Percentiles rank a stretch among this genome's conserved stretches.
Evolutionary conservation across 2,329 filamentous ascomycete species (phyloP).

Genomic region (Colletotrichum sp.): DNA sequence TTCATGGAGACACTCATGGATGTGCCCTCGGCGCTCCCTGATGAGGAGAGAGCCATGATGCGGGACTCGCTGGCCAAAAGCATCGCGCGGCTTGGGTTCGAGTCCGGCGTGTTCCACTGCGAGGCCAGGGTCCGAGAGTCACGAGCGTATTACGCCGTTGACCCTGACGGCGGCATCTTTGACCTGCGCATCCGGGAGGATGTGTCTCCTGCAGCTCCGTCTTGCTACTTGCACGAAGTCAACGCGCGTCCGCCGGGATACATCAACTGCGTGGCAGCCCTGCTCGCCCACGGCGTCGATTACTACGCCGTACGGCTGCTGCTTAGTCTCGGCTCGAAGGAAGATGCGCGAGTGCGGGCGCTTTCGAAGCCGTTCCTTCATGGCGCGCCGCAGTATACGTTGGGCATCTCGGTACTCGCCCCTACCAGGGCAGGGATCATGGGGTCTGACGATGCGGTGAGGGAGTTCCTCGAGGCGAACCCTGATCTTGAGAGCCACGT

Average conservation of each 20-base stretch:
- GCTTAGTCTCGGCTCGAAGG: constrained; percentile 16
- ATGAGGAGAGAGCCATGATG: neutral
- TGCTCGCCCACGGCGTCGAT: constrained; percentile 32
- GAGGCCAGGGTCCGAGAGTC: neutral
- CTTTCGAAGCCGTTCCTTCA: constrained; percentile 24
- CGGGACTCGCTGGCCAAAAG: neutral
- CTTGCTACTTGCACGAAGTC: constrained; percentile 30
- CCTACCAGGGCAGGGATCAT: constrained; percentile 11
- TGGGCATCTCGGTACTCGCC: constrained; percentile 22
- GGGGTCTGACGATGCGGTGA: constrained; percentile 11
- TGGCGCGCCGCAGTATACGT: constrained; percentile 16
- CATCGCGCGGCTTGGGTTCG: neutral
- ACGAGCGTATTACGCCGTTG: neutral
- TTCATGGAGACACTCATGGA: constrained; percentile 1
- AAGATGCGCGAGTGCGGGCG: constrained; percentile 17
- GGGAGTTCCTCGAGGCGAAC: neutral
- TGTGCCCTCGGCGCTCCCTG: neutral
- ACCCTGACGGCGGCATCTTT: constrained; percentile 14
- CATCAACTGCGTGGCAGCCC: constrained; percentile 22
- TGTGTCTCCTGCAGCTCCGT: neutral
- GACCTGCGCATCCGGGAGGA: constrained; percentile 10
- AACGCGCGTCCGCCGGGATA: constrained; percentile 33
- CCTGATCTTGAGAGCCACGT: constrained; percentile 6
- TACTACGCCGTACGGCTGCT: constrained; percentile 31
- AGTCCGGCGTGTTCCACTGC: neutral